Percentiles rank a stretch among this genome's conserved stretches.
These are phyloP conservation scores for Vigna nakashimae DNA, from an alignment of 306 rosid genomes.

Conservation along the genomic window DNA sequence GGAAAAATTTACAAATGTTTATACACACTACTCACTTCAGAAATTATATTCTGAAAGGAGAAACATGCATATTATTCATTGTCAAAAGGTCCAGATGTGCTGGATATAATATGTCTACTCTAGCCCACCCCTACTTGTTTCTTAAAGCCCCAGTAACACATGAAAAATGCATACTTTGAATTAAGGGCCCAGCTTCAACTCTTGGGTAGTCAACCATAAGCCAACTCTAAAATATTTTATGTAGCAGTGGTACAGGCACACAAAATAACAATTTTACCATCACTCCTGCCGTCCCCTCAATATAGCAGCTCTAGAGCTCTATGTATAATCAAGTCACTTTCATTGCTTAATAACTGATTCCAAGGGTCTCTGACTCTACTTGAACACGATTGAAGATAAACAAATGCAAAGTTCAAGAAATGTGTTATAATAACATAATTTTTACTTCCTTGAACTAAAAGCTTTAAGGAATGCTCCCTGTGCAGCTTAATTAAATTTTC, in stretches of 20 bases:
- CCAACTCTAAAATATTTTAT: background rate
- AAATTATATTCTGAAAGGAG: background rate
- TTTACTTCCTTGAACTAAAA: conserved; percentile 23
- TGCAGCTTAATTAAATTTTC: background rate
- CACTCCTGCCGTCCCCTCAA: background rate
- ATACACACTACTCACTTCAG: conserved; percentile 15
- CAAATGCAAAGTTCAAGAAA: background rate
- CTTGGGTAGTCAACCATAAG: background rate
- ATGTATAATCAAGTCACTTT: background rate
- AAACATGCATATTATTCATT: background rate
- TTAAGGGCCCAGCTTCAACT: background rate
- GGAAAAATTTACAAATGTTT: background rate
- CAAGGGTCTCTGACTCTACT: background rate
- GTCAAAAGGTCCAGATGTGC: conserved; percentile 1
- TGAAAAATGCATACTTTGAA: conserved; percentile 8
- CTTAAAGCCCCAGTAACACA: conserved; percentile 5
- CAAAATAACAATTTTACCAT: background rate
- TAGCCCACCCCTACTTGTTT: conserved; percentile 8
- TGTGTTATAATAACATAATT: background rate
- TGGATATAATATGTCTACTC: conserved; percentile 8
- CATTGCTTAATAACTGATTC: background rate
- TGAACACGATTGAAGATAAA: background rate
- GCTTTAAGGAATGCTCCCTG: background rate
- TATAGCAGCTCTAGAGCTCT: background rate
- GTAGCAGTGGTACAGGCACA: background rate